Evolutionary conservation across 2,329 filamentous ascomycete species (phyloP).

Genomic region (Sporothrix inflata): DNA sequence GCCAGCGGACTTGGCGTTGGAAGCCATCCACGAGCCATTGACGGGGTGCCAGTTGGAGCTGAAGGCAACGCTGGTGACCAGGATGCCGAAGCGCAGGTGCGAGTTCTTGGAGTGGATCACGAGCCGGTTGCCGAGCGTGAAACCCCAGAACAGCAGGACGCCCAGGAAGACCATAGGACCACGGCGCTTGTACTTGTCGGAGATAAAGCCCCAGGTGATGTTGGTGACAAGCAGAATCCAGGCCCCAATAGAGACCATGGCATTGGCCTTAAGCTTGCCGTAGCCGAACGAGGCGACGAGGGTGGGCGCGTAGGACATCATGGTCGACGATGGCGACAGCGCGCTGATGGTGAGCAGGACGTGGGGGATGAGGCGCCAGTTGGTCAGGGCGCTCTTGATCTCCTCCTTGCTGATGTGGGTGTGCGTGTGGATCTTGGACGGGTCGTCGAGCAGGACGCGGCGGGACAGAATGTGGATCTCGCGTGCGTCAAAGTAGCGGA

Average conservation of each 20-base stretch:
- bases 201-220: slow-evolving; percentile 39
- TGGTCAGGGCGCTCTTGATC: slow-evolving; percentile 38
- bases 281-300: slow-evolving; percentile 44
- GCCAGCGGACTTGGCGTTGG: slow-evolving; percentile 24
- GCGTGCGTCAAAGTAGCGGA: slow-evolving; percentile 40
- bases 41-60: slow-evolving; percentile 22
- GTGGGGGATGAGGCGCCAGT: slow-evolving; percentile 45
- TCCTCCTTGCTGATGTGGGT: slow-evolving; percentile 24
- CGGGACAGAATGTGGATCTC: slow-evolving; percentile 43
- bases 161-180: slow-evolving; percentile 40
- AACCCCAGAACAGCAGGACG: slow-evolving; percentile 34
- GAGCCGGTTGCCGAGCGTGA: slow-evolving; percentile 23
- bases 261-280: slow-evolving; percentile 42
- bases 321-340: slow-evolving; percentile 39
- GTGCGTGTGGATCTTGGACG: slow-evolving; percentile 39
- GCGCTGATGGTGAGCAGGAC: slow-evolving; percentile 40
- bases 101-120: neutral
- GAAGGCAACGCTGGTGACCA: slow-evolving; percentile 15
- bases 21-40: slow-evolving; percentile 27
- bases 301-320: slow-evolving; percentile 41
- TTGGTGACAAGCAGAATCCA: slow-evolving; percentile 43
- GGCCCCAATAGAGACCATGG: slow-evolving; percentile 43
- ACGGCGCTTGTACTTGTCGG: slow-evolving; percentile 35
- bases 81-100: slow-evolving; percentile 19
- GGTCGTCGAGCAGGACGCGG: slow-evolving; percentile 43